Evolutionary conservation across 2,329 filamentous ascomycete species (phyloP), one percentile per base, ranked within the genome.

Genomic region (Alternaria ethzedia): DNA sequence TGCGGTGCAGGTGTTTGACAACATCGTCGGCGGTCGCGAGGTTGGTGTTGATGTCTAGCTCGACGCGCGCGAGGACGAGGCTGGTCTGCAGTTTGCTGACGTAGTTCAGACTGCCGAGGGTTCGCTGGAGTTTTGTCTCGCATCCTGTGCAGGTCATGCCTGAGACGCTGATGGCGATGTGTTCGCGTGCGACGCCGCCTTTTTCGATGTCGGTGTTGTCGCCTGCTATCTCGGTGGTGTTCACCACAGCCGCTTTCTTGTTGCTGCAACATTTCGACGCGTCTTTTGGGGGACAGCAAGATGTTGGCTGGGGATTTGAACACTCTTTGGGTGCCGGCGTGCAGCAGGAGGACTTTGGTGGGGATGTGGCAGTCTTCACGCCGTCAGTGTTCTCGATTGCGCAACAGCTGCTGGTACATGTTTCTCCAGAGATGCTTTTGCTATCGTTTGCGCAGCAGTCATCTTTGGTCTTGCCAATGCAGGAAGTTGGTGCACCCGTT

Each of bases 61-160:
- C 90, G 1, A 88, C 90, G 1, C 86, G 83, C 0, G 86, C 83
- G 13, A 91, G 84, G 1, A 92, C 82, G n/a, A 93, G 81, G 64
- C 88, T 92, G 0, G 87, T 89, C 66, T 88, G 87, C 6, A 91
- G 74, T 52, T 89, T 85, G 1, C 74, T 81, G 59, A 92, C 78
- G 0, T 80, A 81, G 0, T 78, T 60, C 2, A 90, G 76, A 8
- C 78, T 79, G 3, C 73, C 79, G 0, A 93, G 82, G 0, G 86
- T 87, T 79, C 25, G 81, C 72, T 46, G 57, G 0, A 93, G 82
- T 72, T 91, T 91, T 2, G 85, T 90, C 73, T 91, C 90, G 75
- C 91, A 93, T 0, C 90, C 90, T 0, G 88, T 89, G 68, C 91
- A 94, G 0, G 89, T 92, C 90, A 93, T 91, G 4, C 91, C 90